Evolutionary conservation across 768 basidiomycete species (phyloP).

Genomic region (Tylopilus felleus): DNA sequence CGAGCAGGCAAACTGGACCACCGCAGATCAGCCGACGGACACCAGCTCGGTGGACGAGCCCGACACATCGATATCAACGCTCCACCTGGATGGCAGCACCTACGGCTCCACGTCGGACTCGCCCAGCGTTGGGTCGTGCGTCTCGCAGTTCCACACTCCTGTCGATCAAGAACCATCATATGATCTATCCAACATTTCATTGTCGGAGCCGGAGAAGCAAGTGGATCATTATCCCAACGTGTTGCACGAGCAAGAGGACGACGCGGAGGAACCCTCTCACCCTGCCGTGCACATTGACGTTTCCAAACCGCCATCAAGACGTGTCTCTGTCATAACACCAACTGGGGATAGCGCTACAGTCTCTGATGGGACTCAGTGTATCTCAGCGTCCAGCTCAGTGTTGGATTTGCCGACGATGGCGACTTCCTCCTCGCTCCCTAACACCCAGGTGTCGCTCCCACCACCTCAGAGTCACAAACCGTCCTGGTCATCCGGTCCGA

Average conservation of each 20-base stretch:
- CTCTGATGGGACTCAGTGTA: not conserved
- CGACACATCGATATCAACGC: constrained; percentile 55
- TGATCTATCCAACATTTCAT: constrained; percentile 23
- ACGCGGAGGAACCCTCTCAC: constrained; percentile 24
- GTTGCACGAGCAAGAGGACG: constrained; percentile 1
- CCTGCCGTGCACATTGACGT: constrained; percentile 46
- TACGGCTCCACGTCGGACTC: constrained; percentile 14
- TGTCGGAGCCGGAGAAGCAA: constrained; percentile 16
- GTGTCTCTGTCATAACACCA: constrained; percentile 22
- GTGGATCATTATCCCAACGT: not conserved
- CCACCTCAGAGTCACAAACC: constrained; percentile 35
- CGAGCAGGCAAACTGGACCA: constrained; percentile 40
- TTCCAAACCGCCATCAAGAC: constrained; percentile 33
- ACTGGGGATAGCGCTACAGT: not conserved
- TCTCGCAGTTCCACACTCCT: constrained; percentile 26
- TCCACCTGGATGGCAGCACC: constrained; percentile 46
- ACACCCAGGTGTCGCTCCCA: constrained; percentile 16
- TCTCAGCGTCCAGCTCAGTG: constrained; percentile 1
- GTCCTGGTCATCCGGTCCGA: constrained; percentile 61
- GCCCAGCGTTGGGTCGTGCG: constrained; percentile 12
- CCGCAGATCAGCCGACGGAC: constrained; percentile 26
- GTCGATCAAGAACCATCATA: constrained; percentile 10
- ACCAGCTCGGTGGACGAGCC: constrained; percentile 32
- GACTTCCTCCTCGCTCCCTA: constrained; percentile 31
- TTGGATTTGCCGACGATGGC: constrained; percentile 26